A percentile compares a stretch with the other conserved stretches of the same genome.
phyloP scores from a whole-genome alignment of 257 asterid genomes.

The Nicotiana undulata region DNA sequence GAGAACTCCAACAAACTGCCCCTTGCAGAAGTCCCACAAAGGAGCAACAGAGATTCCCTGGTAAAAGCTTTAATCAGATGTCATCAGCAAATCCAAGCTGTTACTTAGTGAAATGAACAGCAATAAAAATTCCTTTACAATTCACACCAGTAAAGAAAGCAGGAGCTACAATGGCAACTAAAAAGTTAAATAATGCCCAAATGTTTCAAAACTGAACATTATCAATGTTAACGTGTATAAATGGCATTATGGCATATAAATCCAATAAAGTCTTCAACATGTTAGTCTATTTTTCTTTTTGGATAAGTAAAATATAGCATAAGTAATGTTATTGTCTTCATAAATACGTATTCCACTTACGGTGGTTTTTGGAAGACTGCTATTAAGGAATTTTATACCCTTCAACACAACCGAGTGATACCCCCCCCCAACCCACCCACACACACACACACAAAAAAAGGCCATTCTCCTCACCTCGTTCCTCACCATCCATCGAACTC shows the following conservation, averaged over 20 bases:
- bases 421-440: too few relatives aligned
- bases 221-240: not conserved
- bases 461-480: too few relatives aligned
- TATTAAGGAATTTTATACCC: not conserved
- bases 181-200: not conserved
- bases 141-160: not conserved
- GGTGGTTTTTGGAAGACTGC: not conserved
- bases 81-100: slow-evolving; percentile 20
- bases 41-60: slow-evolving; percentile 73
- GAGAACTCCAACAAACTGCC: slow-evolving; percentile 67
- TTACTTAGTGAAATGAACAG: slow-evolving; percentile 6
- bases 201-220: not conserved
- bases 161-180: not conserved
- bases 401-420: not conserved
- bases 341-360: not conserved
- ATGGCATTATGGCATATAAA: not conserved
- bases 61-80: slow-evolving; percentile 18
- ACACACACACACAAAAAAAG: not conserved
- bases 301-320: too few relatives aligned
- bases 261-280: not conserved
- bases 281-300: too few relatives aligned
- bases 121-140: not conserved
- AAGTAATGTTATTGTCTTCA: not conserved
- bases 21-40: slow-evolving; percentile 57
- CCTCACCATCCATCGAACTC: too few relatives aligned